Percentiles rank a stretch among this genome's conserved stretches.
Conservation (phyloP, 441 rosid genomes). For the Populus tomentosa region DNA sequence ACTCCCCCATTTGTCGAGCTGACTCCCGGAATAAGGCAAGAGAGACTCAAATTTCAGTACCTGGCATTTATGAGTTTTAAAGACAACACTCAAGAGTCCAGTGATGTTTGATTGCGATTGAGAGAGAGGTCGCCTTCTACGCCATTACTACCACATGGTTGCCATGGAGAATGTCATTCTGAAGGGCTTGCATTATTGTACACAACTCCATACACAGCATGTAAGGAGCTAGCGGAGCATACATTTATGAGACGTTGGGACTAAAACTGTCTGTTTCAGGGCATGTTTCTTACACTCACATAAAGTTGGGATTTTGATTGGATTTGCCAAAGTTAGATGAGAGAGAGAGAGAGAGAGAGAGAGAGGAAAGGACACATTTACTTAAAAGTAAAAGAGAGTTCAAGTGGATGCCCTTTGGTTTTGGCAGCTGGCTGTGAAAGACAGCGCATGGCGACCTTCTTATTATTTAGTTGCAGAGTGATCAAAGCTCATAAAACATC, state of each 20-base stretch:
- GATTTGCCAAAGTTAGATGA: slow-evolving; percentile 21
- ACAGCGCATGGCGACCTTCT: not conserved
- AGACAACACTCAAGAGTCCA: not conserved
- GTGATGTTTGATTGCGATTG: not conserved
- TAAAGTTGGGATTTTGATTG: slow-evolving; percentile 24
- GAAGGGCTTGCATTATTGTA: not conserved
- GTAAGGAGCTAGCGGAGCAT: not conserved
- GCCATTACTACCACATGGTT: slow-evolving; percentile 3
- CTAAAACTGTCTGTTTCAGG: not conserved
- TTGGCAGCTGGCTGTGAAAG: not conserved
- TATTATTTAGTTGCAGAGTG: not conserved
- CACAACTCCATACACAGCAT: not conserved
- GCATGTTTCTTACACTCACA: not conserved
- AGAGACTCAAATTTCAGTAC: not conserved
- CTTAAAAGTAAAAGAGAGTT: slow-evolving; percentile 12
- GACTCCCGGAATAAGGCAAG: not conserved
- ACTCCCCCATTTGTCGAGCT: not conserved
- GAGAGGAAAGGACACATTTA: slow-evolving; percentile 18
- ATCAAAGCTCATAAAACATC: not conserved
- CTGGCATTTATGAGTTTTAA: slow-evolving; percentile 4
- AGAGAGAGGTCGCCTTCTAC: not conserved
- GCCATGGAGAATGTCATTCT: not conserved
- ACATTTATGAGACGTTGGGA: not conserved
- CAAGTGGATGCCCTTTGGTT: not conserved
- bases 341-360: slow-evolving; percentile 2